These are phyloP conservation scores for Albifimbria verrucaria DNA, from an alignment of 2,329 filamentous ascomycete species.

Conservation along the genomic window DNA sequence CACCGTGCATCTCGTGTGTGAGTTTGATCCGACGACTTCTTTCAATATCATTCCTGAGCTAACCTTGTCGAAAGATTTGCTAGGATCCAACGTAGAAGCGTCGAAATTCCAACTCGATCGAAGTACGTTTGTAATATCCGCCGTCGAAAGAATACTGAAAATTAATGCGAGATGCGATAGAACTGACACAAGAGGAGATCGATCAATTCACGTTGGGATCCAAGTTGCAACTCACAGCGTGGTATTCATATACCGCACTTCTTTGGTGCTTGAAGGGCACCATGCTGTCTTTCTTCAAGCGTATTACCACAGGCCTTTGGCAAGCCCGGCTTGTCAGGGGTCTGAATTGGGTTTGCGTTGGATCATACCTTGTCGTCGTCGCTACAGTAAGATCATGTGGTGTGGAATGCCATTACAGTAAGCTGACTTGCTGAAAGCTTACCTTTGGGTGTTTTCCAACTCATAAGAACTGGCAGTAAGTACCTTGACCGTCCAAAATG, in stretches of 20 bases:
- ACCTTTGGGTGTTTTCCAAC: constrained; percentile 18
- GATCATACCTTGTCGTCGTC: constrained; percentile 15
- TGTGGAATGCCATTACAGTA: too few species aligned
- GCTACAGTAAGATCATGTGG: constrained; percentile 17
- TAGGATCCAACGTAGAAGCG: constrained; percentile 19
- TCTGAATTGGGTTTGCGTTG: not conserved
- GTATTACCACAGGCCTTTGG: constrained; percentile 23
- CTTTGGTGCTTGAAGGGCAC: constrained; percentile 31
- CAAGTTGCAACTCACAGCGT: constrained; percentile 33
- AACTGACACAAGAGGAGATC: constrained; percentile 23
- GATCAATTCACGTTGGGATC: constrained; percentile 26
- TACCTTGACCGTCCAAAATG: too few species aligned
- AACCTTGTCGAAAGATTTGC: constrained; percentile 11
- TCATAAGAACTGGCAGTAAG: constrained; percentile 19
- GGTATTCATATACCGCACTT: constrained; percentile 35
- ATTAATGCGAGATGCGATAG: constrained; percentile 5
- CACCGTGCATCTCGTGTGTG: constrained; percentile 31
- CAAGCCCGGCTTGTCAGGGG: constrained; percentile 17
- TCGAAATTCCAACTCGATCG: not conserved
- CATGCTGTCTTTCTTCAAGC: constrained; percentile 24
- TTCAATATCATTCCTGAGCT: not conserved
- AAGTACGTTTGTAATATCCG: constrained; percentile 1
- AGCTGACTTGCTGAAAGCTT: too few species aligned
- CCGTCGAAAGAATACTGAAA: accelerated
- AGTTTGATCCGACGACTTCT: not conserved